Base-by-base conservation (phyloP, 495 filamentous ascomycete species). In the Paragyromitra xinjiangensis region DNA sequence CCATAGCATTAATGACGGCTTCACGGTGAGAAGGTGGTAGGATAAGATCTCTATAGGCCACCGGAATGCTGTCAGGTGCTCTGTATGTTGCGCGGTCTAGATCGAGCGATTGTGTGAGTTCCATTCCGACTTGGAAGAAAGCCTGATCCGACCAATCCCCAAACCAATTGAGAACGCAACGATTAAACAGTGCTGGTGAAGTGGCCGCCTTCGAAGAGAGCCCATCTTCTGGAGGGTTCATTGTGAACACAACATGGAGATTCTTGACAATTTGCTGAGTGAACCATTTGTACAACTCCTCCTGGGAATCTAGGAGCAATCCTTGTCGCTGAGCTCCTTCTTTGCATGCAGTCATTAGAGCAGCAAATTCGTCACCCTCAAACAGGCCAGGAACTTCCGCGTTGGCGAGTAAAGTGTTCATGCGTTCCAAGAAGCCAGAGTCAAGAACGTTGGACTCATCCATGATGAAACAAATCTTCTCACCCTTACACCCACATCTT, bases 401-500 rank as follows among this genome's bases (percentile, higher is more conserved):
- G 82, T 99, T 99, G 70, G 95, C 95, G 67, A 99, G 90, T 26
- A 99, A 87, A 1, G 95, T 99, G 78, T 99, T 99, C 95, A 99
- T 99, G 72, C 96, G 90, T 83, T 99, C 95, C 75, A 99, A 84
- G 90, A 99, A 99, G 45, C 95, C 95, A 16, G 95, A 99, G 81
- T 99, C 95, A 2, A 99, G 89, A 22, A 99, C 95, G 81, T 99
- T 99, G 6, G 94, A 92, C 86, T 99, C 95, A 80, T 99, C 95
- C 95, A 99, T 97, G 85, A 99, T 96, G 85, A 99, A 99, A 86
- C 96, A 98, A 51, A 99, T 96, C 87, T 98, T 99, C 83, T 99
- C 95, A 44, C 95, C 95, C 85, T 96, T 98, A 86, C 96, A 98
- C 62, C 95, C 95, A 76, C 92, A 94, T 58, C 95, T 89, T 70